Conservation (phyloP, 495 filamentous ascomycete genomes). For the Clavariopsis aquatica region DNA sequence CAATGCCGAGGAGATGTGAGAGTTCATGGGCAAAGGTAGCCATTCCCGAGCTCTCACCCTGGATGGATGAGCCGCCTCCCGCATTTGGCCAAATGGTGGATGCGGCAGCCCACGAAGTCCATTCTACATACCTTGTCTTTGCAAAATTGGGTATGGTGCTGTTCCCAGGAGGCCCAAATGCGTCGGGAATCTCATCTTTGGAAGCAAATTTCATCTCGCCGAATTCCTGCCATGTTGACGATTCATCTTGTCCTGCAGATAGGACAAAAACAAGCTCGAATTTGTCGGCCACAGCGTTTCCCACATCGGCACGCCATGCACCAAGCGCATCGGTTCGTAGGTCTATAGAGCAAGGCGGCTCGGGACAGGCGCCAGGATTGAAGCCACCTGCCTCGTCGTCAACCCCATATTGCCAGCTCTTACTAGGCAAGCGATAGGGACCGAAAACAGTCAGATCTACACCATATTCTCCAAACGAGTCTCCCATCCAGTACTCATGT, state of each 20-base stretch:
- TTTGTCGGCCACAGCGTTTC: slow-evolving; percentile 41
- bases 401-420: slow-evolving; percentile 35
- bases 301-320: slow-evolving; percentile 48
- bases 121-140: slow-evolving; percentile 47
- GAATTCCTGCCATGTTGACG: slow-evolving; percentile 51
- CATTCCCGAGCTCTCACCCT: slow-evolving; percentile 51
- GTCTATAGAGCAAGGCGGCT: slow-evolving; percentile 42
- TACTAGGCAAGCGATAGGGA: slow-evolving; percentile 44
- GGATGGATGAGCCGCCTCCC: slow-evolving; percentile 48
- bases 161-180: slow-evolving; percentile 46
- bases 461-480: slow-evolving; percentile 48
- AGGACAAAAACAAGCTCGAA: slow-evolving; percentile 50
- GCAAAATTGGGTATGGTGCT: slow-evolving; percentile 44
- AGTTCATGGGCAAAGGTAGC: slow-evolving; percentile 48
- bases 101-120: slow-evolving; percentile 49
- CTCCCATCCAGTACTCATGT: slow-evolving; percentile 53
- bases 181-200: slow-evolving; percentile 45
- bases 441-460: slow-evolving; percentile 51
- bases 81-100: slow-evolving; percentile 50
- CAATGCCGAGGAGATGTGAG: slow-evolving; percentile 48
- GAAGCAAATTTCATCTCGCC: slow-evolving; percentile 48
- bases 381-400: slow-evolving; percentile 42
- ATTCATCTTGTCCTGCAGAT: slow-evolving; percentile 50
- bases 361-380: slow-evolving; percentile 42
- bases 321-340: slow-evolving; percentile 47